A percentile compares a stretch with the other conserved stretches of the same genome.
phyloP scores from a whole-genome alignment of 2,329 filamentous ascomycete species.

The Periconia digitata region DNA sequence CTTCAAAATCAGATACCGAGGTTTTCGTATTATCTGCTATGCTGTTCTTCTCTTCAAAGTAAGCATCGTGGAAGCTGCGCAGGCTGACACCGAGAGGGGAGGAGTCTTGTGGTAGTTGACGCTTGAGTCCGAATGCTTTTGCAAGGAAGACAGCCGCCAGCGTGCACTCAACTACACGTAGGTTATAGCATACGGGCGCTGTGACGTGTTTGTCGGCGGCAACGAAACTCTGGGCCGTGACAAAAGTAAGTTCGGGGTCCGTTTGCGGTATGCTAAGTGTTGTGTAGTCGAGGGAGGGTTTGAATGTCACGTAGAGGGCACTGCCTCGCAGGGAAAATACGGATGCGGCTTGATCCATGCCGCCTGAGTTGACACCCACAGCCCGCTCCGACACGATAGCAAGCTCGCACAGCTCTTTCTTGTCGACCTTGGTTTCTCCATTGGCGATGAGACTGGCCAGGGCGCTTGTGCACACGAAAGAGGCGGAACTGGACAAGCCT shows the following conservation, averaged over 20 bases:
- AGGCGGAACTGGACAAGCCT: conserved; percentile 89
- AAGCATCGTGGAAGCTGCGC: conserved; percentile 81
- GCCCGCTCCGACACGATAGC: conserved; percentile 92
- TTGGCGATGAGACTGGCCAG: conserved; percentile 87
- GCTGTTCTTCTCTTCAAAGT: conserved; percentile 62
- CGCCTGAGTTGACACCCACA: conserved; percentile 95
- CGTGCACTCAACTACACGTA: conserved; percentile 93
- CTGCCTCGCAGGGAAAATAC: conserved; percentile 87
- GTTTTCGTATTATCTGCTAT: conserved; percentile 53
- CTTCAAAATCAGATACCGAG: conserved; percentile 46
- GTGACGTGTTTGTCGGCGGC: conserved; percentile 93
- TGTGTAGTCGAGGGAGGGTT: conserved; percentile 72
- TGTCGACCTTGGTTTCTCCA: conserved; percentile 75
- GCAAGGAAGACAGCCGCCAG: conserved; percentile 73
- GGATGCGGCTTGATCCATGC: conserved; percentile 97
- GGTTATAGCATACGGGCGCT: conserved; percentile 91
- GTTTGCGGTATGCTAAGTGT: conserved; percentile 82
- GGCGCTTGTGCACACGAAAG: conserved; percentile 87
- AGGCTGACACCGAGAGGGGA: conserved; percentile 82
- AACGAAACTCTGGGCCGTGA: conserved; percentile 93
- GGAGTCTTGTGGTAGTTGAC: conserved; percentile 70
- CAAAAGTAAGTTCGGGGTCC: conserved; percentile 80
- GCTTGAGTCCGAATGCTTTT: conserved; percentile 60
- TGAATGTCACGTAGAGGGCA: conserved; percentile 88
- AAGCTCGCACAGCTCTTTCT: conserved; percentile 87